Evolutionary conservation across 768 basidiomycete species (phyloP), one percentile per base, ranked within the genome.

Genomic region (Suillus decipiens): DNA sequence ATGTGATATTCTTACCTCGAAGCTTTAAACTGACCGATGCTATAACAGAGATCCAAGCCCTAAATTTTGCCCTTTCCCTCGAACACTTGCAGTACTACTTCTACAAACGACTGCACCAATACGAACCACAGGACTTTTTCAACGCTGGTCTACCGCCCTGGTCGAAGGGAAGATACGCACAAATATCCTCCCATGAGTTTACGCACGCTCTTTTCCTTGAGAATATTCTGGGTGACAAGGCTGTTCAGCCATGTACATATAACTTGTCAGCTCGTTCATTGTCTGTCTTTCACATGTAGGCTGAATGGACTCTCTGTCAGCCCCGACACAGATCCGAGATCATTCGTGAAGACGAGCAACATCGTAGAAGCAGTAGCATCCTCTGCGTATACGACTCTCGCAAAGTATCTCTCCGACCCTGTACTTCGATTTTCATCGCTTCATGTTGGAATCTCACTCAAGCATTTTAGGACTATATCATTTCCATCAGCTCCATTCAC

Each of bases 231-330:
- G 81, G 82, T 1, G 76, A 74, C 33, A 72, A 77, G 6, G 80
- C 84, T 10, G 77, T 82, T 14, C 61, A 81, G 68, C 76, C 84
- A 3, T 91, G 89, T 77, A 72, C 78, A n/a, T 91, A 91, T 73
- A 68, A 68, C 48, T 88, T 90, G 85, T 86, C 63, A 54, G 83
- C 75, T 56, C 55, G 9, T 56, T 56, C 15, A 1, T 17, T 45
- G 22, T 9, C 2, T 22, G 7, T 42, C 6, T 10, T 42, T 43
- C 62, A 61, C 33, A 19, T 48, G 37, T 45, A 4, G 5, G 31
- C 55, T 48, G 51, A 57, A 34, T 17, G 15, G 50, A 36, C 31
- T 14, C 47, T 61, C 55, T 37, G 17, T 60, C 61, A 81, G 80
- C 77, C 78, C 81, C 8, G 80, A 83, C 69, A 77, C 76, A 39